Base-by-base conservation (phyloP, 208 protist species). In the Porcisia hertigi region DNA sequence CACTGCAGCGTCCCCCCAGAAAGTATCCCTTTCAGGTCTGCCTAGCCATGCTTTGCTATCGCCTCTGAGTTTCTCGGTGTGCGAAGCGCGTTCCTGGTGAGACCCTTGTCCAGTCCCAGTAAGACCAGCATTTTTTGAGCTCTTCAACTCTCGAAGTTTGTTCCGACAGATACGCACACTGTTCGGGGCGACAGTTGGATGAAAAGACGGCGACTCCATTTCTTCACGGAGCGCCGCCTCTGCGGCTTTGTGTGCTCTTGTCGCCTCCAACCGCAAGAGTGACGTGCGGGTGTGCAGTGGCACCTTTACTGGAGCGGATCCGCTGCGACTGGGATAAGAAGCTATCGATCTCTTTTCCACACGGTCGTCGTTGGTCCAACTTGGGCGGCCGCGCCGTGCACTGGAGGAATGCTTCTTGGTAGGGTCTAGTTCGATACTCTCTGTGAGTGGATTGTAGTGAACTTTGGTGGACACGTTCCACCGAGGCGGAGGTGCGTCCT, bases 231-330 rank as follows among this genome's bases (percentile, higher is more conserved):
- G 14, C 14, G 49, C 58, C 20, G 57, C 72, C 25, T 74, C 78
- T 25, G 58, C 58, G 0, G 53, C 69, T 30, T 74, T 67, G 7
- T 73, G 78, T 41, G 71, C 73, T 12, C 58, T 34, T 54, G 63
- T 77, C 5, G 45, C 67, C 30, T 77, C 71, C 39, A 77, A 39
- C 6, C 78, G 65, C 67, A 82, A 25, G 5, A 82, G 72, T 11
- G 69, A 69, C 12, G 78, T 66, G 57, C 78, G 78, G 0, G 78
- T 82, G 43, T 72, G 78, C 18, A 77, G 72, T 4, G 78, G 72
- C 1, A 67, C 49, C 59, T 62, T 43, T 39, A 57, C 45, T 0
- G 63, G 36, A 20, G 67, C 64, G 0, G 71, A 74, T 3, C 11
- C 36, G 54, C 78, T 73, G 3, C 65, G 69, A 36, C 63, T 14